These are phyloP conservation scores for Apostasia ramifera DNA, from an alignment of 106 monocot genomes.

Conservation along the genomic window DNA sequence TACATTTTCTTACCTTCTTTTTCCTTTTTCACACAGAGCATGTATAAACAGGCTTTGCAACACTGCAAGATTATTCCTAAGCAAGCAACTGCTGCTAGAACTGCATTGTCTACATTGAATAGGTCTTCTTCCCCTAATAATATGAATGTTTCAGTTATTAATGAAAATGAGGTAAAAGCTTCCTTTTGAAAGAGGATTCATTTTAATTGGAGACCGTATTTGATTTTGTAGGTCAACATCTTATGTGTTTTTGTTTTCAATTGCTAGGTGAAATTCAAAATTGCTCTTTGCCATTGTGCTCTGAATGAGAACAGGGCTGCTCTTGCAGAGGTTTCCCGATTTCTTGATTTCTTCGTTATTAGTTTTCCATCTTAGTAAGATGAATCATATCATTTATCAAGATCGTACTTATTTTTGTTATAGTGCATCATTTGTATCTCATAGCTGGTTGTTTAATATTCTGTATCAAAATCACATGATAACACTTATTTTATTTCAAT, in stretches of 20 bases:
- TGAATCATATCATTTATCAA: too few relatives aligned
- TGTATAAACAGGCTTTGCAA: constrained; percentile 94
- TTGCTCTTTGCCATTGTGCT: constrained; percentile 79
- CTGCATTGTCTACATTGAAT: constrained; percentile 56
- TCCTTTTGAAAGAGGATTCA: constrained; percentile 1
- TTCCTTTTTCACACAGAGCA: constrained; percentile 36
- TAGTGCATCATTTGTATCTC: too few relatives aligned
- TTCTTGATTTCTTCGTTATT: too few relatives aligned
- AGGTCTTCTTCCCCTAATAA: constrained; percentile 91
- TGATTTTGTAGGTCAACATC: not conserved
- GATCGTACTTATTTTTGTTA: too few relatives aligned
- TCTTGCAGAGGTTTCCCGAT: constrained; percentile 59
- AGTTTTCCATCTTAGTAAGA: too few relatives aligned
- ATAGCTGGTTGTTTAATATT: too few relatives aligned
- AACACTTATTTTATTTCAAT: too few relatives aligned
- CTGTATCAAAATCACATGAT: too few relatives aligned
- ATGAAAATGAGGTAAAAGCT: constrained; percentile 77
- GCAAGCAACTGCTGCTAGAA: constrained; percentile 49
- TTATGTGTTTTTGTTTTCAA: constrained; percentile 7
- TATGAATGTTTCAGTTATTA: constrained; percentile 48
- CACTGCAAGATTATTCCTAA: constrained; percentile 71
- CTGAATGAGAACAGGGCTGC: constrained; percentile 86
- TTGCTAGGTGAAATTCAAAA: constrained; percentile 91
- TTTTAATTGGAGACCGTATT: constrained; percentile 2
- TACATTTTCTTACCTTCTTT: not conserved